Conservation (phyloP, 2,329 filamentous ascomycete genomes). For the Camillea tinctor region DNA sequence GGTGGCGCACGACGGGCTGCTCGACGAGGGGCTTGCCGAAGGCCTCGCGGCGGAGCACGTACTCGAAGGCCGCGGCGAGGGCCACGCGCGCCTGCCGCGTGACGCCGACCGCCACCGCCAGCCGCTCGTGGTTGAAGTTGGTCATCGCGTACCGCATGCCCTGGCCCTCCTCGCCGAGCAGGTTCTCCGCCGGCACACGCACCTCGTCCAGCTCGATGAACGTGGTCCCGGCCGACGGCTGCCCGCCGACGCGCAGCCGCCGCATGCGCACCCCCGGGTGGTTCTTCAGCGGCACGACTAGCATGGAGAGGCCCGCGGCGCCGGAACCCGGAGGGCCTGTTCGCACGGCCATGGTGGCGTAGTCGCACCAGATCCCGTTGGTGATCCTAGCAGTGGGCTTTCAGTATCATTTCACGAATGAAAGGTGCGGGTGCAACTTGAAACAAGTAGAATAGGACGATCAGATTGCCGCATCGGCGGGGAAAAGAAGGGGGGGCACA, state of each 20-base stretch:
- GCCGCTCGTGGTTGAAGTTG: slow-evolving; percentile 77
- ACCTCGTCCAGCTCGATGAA: slow-evolving; percentile 78
- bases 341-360: slow-evolving; percentile 68
- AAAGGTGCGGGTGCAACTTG: neutral
- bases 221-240: slow-evolving; percentile 65
- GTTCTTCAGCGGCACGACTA: slow-evolving; percentile 69
- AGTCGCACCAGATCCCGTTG: slow-evolving; percentile 69
- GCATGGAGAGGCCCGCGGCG: slow-evolving; percentile 60
- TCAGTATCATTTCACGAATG: neutral
- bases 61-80: slow-evolving; percentile 36
- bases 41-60: slow-evolving; percentile 39
- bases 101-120: slow-evolving; percentile 63
- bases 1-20: slow-evolving; percentile 70
- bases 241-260: slow-evolving; percentile 64
- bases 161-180: slow-evolving; percentile 67
- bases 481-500: too few species aligned
- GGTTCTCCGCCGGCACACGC: slow-evolving; percentile 66
- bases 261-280: slow-evolving; percentile 67
- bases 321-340: slow-evolving; percentile 62
- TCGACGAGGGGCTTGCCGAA: slow-evolving; percentile 59
- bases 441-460: neutral
- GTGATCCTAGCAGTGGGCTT: slow-evolving; percentile 51
- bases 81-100: slow-evolving; percentile 57
- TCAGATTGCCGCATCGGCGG: too few species aligned
- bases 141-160: slow-evolving; percentile 76